These are phyloP conservation scores for Lactuca saligna DNA, from an alignment of 129 eudicot genomes.

Conservation along the genomic window DNA sequence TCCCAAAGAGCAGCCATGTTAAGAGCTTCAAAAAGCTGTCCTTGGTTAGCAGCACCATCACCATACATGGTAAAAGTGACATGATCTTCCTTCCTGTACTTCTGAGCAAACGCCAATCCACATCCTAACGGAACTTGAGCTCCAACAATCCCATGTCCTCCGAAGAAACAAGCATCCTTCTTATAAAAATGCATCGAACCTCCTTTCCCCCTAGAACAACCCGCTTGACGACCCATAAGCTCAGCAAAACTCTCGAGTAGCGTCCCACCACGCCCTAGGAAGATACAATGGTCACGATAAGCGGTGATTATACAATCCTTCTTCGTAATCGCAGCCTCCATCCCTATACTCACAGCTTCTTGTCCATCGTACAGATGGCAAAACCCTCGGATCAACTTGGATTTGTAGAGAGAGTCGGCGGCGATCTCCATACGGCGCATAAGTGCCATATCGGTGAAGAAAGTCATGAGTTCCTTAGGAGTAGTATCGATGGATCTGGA, in stretches of 20 bases:
- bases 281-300: conserved; percentile 80
- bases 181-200: conserved; percentile 97
- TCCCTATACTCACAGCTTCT: conserved; percentile 88
- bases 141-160: conserved; percentile 98
- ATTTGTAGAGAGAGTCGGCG: conserved; percentile 89
- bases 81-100: conserved; percentile 78
- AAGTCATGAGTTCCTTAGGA: conserved; percentile 67
- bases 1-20: conserved; percentile 99
- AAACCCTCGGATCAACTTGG: conserved; percentile 92
- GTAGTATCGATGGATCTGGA: conserved; percentile 77
- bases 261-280: conserved; percentile 78
- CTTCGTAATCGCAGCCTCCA: conserved; percentile 89
- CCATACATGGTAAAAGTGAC: conserved; percentile 85
- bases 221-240: conserved; percentile 81
- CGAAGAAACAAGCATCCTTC: conserved; percentile 78
- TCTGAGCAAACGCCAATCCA: conserved; percentile 98
- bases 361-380: conserved; percentile 96
- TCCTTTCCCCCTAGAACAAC: conserved; percentile 92
- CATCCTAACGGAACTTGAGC: conserved; percentile 92
- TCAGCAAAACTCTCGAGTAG: conserved; percentile 67
- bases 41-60: conserved; percentile 98
- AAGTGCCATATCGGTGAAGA: conserved; percentile 78
- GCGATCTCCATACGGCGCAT: conserved; percentile 99
- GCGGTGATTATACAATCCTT: conserved; percentile 91
- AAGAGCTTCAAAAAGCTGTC: conserved; percentile 92